These are phyloP conservation scores for Sinapis alba DNA, from an alignment of 441 rosid species.

Conservation along the genomic window DNA sequence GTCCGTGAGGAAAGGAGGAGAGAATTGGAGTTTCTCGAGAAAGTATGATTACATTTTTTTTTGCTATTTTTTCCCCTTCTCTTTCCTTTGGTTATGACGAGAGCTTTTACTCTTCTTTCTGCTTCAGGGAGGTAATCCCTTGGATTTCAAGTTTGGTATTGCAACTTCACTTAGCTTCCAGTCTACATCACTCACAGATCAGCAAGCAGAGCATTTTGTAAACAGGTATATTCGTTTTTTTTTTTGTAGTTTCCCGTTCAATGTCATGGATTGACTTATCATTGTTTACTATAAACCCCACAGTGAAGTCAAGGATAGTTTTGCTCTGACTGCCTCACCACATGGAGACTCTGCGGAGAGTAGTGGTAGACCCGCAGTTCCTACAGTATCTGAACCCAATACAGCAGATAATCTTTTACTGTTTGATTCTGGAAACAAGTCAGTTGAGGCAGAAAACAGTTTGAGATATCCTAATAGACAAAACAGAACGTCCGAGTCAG, in stretches of 20 bases:
- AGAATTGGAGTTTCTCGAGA: conserved; percentile 96
- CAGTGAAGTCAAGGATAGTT: conserved; percentile 98
- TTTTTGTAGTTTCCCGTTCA: conserved; percentile 8
- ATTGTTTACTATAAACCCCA: conserved; percentile 35
- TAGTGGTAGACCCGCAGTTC: conserved; percentile 88
- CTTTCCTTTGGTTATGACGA: conserved; percentile 9
- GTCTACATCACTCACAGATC: conserved; percentile 90
- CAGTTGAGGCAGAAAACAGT: conserved; percentile 61
- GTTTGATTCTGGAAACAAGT: conserved; percentile 82
- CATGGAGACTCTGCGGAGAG: conserved; percentile 97
- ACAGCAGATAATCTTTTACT: conserved; percentile 86
- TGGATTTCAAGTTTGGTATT: conserved; percentile 89
- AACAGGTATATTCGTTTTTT: conserved; percentile 67
- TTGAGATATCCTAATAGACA: conserved; percentile 55
- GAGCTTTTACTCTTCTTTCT: conserved; percentile 32
- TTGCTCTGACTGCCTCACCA: conserved; percentile 90
- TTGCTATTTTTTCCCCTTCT: conserved; percentile 35
- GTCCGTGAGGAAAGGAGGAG: conserved; percentile 96
- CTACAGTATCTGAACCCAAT: conserved; percentile 78
- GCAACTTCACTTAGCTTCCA: conserved; percentile 86
- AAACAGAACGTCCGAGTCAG: conserved; percentile 58
- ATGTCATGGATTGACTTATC: conserved; percentile 36
- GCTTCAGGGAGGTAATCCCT: conserved; percentile 96
- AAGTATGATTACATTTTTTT: conserved; percentile 64
- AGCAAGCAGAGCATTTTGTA: conserved; percentile 80